phyloP scores from a whole-genome alignment of 176 grass and related monocot genomes.

The Juncus inflexus region DNA sequence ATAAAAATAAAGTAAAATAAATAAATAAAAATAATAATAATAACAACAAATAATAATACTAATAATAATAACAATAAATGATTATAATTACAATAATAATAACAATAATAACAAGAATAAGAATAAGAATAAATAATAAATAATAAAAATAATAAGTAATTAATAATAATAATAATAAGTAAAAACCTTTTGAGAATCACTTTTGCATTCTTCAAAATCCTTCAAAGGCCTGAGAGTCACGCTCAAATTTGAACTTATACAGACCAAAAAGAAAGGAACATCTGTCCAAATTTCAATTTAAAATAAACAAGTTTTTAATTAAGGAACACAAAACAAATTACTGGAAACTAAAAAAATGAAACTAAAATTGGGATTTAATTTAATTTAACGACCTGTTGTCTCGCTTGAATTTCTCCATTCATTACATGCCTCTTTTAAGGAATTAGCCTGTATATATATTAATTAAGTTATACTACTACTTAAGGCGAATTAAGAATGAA shows the following conservation, averaged over 20 bases:
- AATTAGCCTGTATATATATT: slow-evolving; percentile 40
- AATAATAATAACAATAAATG: too few species aligned
- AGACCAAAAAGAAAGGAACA: slow-evolving; percentile 70
- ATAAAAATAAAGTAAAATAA: too few species aligned
- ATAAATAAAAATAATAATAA: too few species aligned
- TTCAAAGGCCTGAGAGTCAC: slow-evolving; percentile 60
- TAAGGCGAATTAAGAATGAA: too few species aligned
- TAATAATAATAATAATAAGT: neutral
- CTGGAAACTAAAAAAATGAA: too few species aligned
- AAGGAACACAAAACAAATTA: neutral
- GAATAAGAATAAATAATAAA: too few species aligned
- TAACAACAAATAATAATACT: too few species aligned
- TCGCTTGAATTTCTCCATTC: slow-evolving; percentile 62
- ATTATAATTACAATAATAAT: too few species aligned
- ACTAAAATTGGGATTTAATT: too few species aligned
- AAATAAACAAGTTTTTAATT: slow-evolving; percentile 5
- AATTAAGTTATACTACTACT: too few species aligned
- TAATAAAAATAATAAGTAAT: too few species aligned
- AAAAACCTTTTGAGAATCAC: neutral
- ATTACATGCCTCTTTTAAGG: slow-evolving; percentile 41
- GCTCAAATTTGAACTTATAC: slow-evolving; percentile 43
- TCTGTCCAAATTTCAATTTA: slow-evolving; percentile 26
- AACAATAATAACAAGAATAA: too few species aligned
- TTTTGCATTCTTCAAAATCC: slow-evolving; percentile 57
- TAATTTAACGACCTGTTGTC: slow-evolving; percentile 57